These are phyloP conservation scores for Phytophthora hibernalis DNA, from an alignment of 352 stramenopile species.

Conservation along the genomic window DNA sequence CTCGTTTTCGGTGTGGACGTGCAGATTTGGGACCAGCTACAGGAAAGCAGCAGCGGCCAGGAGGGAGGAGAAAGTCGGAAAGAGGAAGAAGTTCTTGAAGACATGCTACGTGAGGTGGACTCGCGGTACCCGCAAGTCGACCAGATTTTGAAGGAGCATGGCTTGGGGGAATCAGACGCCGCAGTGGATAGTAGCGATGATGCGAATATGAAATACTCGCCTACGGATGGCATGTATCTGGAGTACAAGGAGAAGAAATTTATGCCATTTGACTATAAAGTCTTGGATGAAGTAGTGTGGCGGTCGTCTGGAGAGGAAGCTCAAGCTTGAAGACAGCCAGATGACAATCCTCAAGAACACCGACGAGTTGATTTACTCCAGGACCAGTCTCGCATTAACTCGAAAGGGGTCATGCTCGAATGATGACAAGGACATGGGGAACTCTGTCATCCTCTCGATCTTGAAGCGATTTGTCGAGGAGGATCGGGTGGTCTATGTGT, in stretches of 20 bases:
- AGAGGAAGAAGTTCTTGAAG: conserved; percentile 34
- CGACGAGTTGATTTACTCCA: conserved; percentile 29
- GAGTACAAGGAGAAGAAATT: conserved; percentile 47
- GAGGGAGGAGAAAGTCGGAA: conserved; percentile 5
- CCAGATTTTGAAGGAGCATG: conserved; percentile 15
- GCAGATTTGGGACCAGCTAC: conserved; percentile 41
- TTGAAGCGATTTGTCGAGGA: conserved; percentile 38
- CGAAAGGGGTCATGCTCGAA: conserved; percentile 8
- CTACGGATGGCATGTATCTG: conserved; percentile 36
- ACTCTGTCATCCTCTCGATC: neutral
- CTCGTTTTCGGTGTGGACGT: neutral
- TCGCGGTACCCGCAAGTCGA: conserved; percentile 27
- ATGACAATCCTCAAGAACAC: conserved; percentile 25
- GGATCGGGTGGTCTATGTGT: conserved; percentile 26
- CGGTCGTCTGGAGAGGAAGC: conserved; percentile 31
- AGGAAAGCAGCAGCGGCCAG: conserved; percentile 25
- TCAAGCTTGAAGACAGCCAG: conserved; percentile 32
- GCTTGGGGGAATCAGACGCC: conserved; percentile 26
- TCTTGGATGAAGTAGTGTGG: conserved; percentile 45
- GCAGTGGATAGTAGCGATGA: conserved; percentile 20
- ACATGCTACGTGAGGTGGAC: conserved; percentile 31
- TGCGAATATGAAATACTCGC: conserved; percentile 35
- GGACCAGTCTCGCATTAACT: conserved; percentile 10
- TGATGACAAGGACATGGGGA: conserved; percentile 23
- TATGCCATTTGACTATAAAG: conserved; percentile 43